phyloP scores from a whole-genome alignment of 2,329 filamentous ascomycete genomes.

The Huntiella bhutanensis region DNA sequence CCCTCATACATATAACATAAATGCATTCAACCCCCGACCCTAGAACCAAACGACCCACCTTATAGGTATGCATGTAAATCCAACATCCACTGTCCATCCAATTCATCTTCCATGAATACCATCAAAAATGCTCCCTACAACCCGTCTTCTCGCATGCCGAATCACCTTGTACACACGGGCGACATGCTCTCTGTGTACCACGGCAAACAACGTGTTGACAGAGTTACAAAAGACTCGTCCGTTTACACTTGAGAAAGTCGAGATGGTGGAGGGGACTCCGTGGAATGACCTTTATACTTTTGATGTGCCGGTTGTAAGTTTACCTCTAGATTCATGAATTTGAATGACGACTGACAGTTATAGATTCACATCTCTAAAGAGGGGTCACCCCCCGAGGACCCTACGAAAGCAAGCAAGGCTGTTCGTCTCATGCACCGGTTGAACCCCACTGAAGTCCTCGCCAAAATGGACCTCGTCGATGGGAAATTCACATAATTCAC shows the following conservation, averaged over 20 bases:
- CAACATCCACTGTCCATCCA: neutral
- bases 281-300: conserved; percentile 66
- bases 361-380: conserved; percentile 46
- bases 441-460: conserved; percentile 43
- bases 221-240: conserved; percentile 26
- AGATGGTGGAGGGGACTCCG: conserved; percentile 44
- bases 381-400: conserved; percentile 29
- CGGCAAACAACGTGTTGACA: conserved; percentile 49
- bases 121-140: conserved; percentile 30
- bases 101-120: neutral
- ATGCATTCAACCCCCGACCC: neutral
- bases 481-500: conserved; percentile 6
- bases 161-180: conserved; percentile 60
- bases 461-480: conserved; percentile 46
- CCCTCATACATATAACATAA: neutral
- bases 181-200: conserved; percentile 51
- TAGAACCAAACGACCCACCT: too few species aligned
- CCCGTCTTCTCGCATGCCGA: conserved; percentile 34
- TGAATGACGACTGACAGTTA: neutral
- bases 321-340: neutral
- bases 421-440: conserved; percentile 66
- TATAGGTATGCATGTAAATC: neutral
- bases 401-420: conserved; percentile 36
- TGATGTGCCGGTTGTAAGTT: conserved; percentile 57
- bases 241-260: conserved; percentile 50